These are phyloP conservation scores for Cucurbita maxima DNA, from an alignment of 306 rosid species.

Conservation along the genomic window DNA sequence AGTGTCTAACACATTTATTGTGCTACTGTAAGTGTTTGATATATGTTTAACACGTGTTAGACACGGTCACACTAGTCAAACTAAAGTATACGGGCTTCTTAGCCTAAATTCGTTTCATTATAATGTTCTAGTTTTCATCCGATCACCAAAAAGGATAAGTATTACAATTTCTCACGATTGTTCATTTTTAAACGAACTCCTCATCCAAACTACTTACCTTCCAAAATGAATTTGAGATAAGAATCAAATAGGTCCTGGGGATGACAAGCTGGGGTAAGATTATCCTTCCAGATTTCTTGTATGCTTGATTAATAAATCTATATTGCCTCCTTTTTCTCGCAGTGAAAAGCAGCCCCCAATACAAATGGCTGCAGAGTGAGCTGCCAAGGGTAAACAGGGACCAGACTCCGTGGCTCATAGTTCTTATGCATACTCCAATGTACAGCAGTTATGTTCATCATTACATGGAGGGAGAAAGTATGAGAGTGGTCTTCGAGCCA, in stretches of 20 bases:
- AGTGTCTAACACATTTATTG: too few relatives aligned
- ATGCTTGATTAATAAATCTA: not conserved
- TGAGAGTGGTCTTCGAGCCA: conserved; percentile 45
- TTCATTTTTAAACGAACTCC: not conserved
- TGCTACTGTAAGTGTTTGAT: too few relatives aligned
- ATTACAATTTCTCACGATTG: not conserved
- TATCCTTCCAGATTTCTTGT: not conserved
- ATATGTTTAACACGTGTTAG: too few relatives aligned
- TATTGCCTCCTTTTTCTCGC: not conserved
- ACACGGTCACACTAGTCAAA: too few relatives aligned
- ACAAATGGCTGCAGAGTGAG: conserved; percentile 59
- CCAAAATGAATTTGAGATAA: not conserved
- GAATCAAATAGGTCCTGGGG: not conserved
- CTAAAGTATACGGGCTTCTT: too few relatives aligned
- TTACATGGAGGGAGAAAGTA: conserved; percentile 66
- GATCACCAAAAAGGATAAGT: not conserved
- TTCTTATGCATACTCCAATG: conserved; percentile 60
- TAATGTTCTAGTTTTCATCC: not conserved
- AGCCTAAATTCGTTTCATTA: not conserved
- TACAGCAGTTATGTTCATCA: conserved; percentile 63
- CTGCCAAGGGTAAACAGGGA: conserved; percentile 57
- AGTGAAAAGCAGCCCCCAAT: conserved; percentile 84
- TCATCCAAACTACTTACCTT: not conserved
- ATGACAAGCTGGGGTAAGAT: not conserved
- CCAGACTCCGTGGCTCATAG: conserved; percentile 82